These are phyloP conservation scores for Aspergillus aculeatinus DNA, from an alignment of 2,329 filamentous ascomycete genomes.

Conservation along the genomic window DNA sequence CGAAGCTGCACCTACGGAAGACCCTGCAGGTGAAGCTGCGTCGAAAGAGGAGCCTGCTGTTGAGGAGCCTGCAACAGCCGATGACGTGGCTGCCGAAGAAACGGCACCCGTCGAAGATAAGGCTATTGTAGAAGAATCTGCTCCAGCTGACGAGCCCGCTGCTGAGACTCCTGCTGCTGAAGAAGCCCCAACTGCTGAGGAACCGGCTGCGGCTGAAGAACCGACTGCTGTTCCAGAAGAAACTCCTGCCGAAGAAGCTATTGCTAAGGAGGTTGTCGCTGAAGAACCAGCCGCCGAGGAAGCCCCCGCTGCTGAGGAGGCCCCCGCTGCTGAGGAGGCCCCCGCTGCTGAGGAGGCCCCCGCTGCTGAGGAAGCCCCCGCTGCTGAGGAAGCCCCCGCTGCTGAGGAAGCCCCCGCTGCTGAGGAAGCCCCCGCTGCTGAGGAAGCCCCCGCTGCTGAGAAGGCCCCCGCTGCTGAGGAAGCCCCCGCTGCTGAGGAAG, in stretches of 20 bases:
- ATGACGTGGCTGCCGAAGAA: conserved; percentile 1
- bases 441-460: not conserved
- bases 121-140: too few species aligned
- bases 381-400: conserved; percentile 12
- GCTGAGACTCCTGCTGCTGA: conserved; percentile 6
- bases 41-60: not conserved
- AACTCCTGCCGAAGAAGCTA: conserved; percentile 18
- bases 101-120: not conserved
- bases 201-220: conserved; percentile 1
- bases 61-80: not conserved
- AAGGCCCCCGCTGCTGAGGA: conserved; percentile 19
- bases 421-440: conserved; percentile 10
- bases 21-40: conserved; percentile 13
- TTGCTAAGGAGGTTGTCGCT: conserved; percentile 12
- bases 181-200: conserved; percentile 10
- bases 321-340: conserved; percentile 16
- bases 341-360: conserved; percentile 18
- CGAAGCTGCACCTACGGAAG: not conserved
- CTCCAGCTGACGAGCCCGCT: conserved; percentile 7
- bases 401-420: conserved; percentile 3
- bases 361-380: conserved; percentile 18
- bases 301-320: conserved; percentile 17
- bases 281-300: conserved; percentile 20
- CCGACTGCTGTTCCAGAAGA: conserved; percentile 10
- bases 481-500: conserved; percentile 11